Percentiles rank a stretch among this genome's conserved stretches.
Evolutionary conservation across 805 yeast species (phyloP).

Genomic region (Candida xiaguanensis): DNA sequence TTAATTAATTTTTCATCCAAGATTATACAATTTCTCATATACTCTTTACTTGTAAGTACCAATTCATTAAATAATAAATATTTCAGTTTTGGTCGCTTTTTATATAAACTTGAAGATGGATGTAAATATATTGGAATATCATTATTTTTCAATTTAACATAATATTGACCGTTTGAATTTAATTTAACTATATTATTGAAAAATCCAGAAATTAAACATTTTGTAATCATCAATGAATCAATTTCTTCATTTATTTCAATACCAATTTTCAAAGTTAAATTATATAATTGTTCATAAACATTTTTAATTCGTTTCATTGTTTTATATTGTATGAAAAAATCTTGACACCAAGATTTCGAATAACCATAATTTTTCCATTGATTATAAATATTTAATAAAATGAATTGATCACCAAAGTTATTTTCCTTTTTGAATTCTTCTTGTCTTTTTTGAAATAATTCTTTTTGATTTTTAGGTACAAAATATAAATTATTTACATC

Average conservation of each 20-base stretch:
- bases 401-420: slow-evolving; percentile 73
- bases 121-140: slow-evolving; percentile 63
- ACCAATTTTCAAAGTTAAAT: slow-evolving; percentile 55
- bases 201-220: slow-evolving; percentile 62
- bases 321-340: slow-evolving; percentile 74
- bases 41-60: slow-evolving; percentile 82
- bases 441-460: slow-evolving; percentile 62
- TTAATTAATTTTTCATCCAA: slow-evolving; percentile 44
- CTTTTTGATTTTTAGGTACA: slow-evolving; percentile 64
- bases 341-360: slow-evolving; percentile 80
- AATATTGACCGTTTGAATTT: slow-evolving; percentile 62
- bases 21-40: slow-evolving; percentile 77
- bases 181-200: slow-evolving; percentile 64
- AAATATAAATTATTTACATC: slow-evolving; percentile 70
- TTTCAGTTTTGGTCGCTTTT: slow-evolving; percentile 68
- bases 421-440: slow-evolving; percentile 45
- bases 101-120: slow-evolving; percentile 75
- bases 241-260: slow-evolving; percentile 22
- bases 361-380: slow-evolving; percentile 69
- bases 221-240: slow-evolving; percentile 38
- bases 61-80: slow-evolving; percentile 77
- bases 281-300: slow-evolving; percentile 64
- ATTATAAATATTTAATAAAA: slow-evolving; percentile 69
- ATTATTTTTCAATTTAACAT: slow-evolving; percentile 48
- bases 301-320: slow-evolving; percentile 66